Evolutionary conservation across 257 asterid species (phyloP).

Genomic region (Scutellaria galericulata): DNA sequence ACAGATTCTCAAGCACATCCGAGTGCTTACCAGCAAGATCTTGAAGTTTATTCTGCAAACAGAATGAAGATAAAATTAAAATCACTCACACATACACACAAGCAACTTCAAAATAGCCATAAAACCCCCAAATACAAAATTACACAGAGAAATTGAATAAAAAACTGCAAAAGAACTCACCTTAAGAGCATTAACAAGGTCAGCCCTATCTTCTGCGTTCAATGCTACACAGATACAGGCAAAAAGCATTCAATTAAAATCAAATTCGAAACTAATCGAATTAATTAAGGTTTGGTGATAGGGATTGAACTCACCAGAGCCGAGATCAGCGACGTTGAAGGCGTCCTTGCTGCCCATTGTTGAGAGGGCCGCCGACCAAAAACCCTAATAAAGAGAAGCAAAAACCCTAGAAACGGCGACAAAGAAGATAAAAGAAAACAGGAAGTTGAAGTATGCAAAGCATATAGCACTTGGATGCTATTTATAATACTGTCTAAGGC

Average conservation of each 20-base stretch:
- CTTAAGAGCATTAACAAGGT: constrained; percentile 77
- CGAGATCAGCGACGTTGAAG: constrained; percentile 53
- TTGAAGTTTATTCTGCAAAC: constrained; percentile 66
- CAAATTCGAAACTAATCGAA: constrained; percentile 6
- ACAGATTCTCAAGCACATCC: constrained; percentile 57
- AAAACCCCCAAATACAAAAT: neutral
- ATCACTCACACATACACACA: neutral
- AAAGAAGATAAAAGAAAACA: neutral
- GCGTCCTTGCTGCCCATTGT: constrained; percentile 53
- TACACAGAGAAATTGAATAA: neutral
- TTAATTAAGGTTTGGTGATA: neutral
- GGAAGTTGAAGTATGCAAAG: neutral
- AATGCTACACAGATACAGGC: constrained; percentile 51
- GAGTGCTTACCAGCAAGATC: constrained; percentile 68
- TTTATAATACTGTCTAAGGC: constrained; percentile 26
- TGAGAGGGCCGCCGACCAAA: constrained; percentile 24
- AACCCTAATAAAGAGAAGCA: constrained; percentile 31
- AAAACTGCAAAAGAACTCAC: constrained; percentile 38
- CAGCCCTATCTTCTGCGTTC: constrained; percentile 67
- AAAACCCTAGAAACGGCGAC: constrained; percentile 41
- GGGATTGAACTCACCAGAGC: constrained; percentile 40
- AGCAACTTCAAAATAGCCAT: neutral
- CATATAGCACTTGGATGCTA: constrained; percentile 7
- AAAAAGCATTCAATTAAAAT: constrained; percentile 3
- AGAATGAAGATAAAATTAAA: neutral